Evolutionary conservation across 2,329 filamentous ascomycete species (phyloP).

Genomic region (Akanthomyces muscarius): DNA sequence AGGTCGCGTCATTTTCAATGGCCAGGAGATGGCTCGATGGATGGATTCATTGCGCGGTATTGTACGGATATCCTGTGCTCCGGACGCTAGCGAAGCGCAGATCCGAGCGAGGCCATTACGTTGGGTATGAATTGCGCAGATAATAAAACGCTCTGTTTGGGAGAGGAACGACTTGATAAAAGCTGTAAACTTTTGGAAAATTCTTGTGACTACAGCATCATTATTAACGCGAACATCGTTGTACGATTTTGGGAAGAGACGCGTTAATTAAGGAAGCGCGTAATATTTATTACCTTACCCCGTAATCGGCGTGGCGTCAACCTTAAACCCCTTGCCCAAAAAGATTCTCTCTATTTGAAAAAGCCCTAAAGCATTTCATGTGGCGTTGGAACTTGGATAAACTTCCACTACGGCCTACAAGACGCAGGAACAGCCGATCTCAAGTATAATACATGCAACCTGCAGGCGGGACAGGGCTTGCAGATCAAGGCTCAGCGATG

Average conservation of each 20-base stretch:
- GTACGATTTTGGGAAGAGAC: too few relatives aligned
- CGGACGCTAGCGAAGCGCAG: background rate
- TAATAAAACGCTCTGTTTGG: background rate
- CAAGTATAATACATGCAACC: background rate
- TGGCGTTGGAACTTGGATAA: too few relatives aligned
- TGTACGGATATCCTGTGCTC: background rate
- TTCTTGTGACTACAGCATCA: too few relatives aligned
- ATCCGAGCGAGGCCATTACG: background rate
- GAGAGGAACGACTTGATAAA: background rate
- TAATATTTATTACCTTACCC: too few relatives aligned
- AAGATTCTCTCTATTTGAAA: too few relatives aligned
- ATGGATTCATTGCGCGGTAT: background rate
- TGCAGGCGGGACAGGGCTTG: background rate
- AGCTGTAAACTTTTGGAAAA: too few relatives aligned
- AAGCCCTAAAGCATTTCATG: too few relatives aligned
- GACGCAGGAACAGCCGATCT: background rate
- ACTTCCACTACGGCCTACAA: background rate
- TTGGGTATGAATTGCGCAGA: background rate
- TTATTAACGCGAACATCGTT: too few relatives aligned
- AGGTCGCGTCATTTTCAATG: conserved; percentile 7
- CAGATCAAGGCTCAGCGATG: background rate
- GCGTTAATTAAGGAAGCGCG: too few relatives aligned
- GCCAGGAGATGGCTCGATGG: background rate
- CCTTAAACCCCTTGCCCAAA: too few relatives aligned
- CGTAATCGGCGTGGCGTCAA: too few relatives aligned